Evolutionary conservation across 805 yeast species (phyloP).

Genomic region (Candida khao-thaluensis): DNA sequence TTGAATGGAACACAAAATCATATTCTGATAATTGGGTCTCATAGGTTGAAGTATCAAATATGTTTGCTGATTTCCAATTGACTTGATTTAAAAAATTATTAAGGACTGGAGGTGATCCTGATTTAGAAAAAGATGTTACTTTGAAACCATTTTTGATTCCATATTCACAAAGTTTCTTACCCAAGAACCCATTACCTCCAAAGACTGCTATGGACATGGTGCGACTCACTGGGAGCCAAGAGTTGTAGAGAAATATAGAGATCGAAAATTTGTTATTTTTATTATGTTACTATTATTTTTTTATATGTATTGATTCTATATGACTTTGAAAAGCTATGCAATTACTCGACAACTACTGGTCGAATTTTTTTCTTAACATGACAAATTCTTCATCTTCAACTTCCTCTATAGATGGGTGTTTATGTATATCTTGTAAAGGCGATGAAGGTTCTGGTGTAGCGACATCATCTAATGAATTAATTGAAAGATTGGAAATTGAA

Average conservation of each 20-base stretch:
- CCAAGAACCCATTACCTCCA: constrained; percentile 88
- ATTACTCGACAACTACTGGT: too few relatives aligned
- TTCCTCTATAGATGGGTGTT: constrained; percentile 31
- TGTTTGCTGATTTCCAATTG: constrained; percentile 64
- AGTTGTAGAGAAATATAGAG: not conserved
- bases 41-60: constrained; percentile 65
- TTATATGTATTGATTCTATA: too few relatives aligned
- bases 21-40: constrained; percentile 44
- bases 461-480: constrained; percentile 11
- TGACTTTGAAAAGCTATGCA: too few relatives aligned
- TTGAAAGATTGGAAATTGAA: constrained; percentile 3
- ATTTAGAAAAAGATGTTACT: constrained; percentile 68
- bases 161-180: constrained; percentile 63
- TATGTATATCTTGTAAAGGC: constrained; percentile 17
- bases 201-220: constrained; percentile 54
- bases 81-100: constrained; percentile 61
- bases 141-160: constrained; percentile 61
- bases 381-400: constrained; percentile 40
- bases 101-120: constrained; percentile 46
- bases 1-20: constrained; percentile 74
- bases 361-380: constrained; percentile 39
- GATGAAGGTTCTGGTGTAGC: constrained; percentile 14
- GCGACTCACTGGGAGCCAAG: too few relatives aligned
- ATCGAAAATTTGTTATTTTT: too few relatives aligned
- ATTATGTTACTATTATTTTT: too few relatives aligned